Percentiles rank a stretch among this genome's conserved stretches.
Evolutionary conservation across 139 green algal genomes (phyloP).

Genomic region (Asterochloris erici): DNA sequence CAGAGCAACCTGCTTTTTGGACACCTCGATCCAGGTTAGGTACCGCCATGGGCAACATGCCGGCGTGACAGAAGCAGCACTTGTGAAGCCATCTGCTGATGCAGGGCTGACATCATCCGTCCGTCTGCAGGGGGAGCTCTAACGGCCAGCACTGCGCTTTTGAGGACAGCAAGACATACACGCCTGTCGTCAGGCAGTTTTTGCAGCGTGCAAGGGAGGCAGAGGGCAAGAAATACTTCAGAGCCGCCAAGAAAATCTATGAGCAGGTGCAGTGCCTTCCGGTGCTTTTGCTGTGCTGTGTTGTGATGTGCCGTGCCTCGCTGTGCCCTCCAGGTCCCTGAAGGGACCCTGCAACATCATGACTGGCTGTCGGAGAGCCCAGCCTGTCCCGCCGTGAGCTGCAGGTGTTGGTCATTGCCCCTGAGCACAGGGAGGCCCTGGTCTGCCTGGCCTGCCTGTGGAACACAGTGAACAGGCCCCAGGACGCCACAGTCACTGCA

Average conservation of each 20-base stretch:
- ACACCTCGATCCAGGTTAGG: too few species aligned
- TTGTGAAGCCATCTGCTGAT: neutral
- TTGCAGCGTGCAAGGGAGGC: conserved; percentile 11
- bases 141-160: neutral
- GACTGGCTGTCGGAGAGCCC: neutral
- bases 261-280: conserved; percentile 6
- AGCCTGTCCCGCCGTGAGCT: neutral
- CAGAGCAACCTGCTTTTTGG: too few species aligned
- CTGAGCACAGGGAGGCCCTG: conserved; percentile 8
- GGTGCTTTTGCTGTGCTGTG: neutral
- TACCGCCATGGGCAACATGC: neutral
- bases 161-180: neutral
- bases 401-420: conserved; percentile 8
- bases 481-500: neutral
- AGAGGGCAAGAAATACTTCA: conserved; percentile 16
- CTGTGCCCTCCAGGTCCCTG: neutral
- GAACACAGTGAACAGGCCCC: conserved; percentile 2
- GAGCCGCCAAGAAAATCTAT: conserved; percentile 18
- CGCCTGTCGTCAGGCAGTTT: conserved; percentile 7
- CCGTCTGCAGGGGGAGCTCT: neutral
- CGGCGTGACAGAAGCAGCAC: neutral
- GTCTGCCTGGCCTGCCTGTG: conserved; percentile 1
- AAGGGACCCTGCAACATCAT: neutral
- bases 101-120: neutral
- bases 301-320: neutral